These are phyloP conservation scores for Cardiospermum halicacabum DNA, from an alignment of 345 rosid genomes.

Conservation along the genomic window DNA sequence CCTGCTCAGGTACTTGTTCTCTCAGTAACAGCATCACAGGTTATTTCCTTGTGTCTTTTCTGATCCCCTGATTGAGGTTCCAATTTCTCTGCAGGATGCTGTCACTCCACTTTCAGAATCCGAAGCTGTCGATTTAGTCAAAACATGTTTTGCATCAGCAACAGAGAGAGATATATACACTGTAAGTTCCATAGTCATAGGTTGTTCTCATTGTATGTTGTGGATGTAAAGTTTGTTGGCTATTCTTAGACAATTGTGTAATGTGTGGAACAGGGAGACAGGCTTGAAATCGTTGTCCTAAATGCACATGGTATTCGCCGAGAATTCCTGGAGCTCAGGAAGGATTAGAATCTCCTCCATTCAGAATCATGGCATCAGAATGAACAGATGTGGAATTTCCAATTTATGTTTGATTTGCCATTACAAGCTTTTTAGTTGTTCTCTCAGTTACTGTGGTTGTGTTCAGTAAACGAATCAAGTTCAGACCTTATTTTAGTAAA, in stretches of 20 bases:
- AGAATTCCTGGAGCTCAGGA: constrained; percentile 77
- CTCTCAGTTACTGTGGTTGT: background rate
- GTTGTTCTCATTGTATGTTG: background rate
- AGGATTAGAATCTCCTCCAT: constrained; percentile 39
- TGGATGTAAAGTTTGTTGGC: background rate
- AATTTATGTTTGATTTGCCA: background rate
- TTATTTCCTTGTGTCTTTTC: constrained; percentile 7
- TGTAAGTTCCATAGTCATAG: constrained; percentile 33
- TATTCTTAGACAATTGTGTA: background rate
- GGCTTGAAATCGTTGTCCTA: constrained; percentile 68
- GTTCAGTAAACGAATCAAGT: background rate
- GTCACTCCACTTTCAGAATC: constrained; percentile 83
- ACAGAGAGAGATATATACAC: constrained; percentile 97
- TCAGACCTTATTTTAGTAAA: background rate
- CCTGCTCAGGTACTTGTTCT: constrained; percentile 68
- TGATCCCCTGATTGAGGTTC: background rate
- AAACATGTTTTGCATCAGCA: constrained; percentile 91
- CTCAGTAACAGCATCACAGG: background rate
- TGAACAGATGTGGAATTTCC: background rate
- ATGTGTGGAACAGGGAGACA: constrained; percentile 63
- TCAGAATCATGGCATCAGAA: background rate
- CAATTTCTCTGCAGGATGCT: constrained; percentile 57
- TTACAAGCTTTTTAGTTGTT: constrained; percentile 1
- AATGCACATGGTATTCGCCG: constrained; percentile 65
- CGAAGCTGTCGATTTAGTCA: constrained; percentile 90